Evolutionary conservation across 2,329 filamentous ascomycete genomes (phyloP).

Genomic region (Pseudogymnoascus verrucosus): DNA sequence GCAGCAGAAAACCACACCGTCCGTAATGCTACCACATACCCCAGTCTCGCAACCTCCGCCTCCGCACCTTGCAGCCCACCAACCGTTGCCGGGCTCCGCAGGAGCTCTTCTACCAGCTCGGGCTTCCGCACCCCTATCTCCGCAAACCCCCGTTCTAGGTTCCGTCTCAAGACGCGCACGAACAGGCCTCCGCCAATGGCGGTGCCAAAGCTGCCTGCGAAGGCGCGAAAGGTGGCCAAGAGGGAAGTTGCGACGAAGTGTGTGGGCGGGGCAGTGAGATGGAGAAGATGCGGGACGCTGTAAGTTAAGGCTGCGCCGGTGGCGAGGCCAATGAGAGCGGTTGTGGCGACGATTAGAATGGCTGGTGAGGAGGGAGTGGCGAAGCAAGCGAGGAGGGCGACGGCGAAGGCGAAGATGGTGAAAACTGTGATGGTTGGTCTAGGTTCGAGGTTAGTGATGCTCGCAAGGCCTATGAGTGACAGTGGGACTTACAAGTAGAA

Average conservation of each 20-base stretch:
- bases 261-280: slow-evolving; percentile 56
- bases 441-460: neutral
- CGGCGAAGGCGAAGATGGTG: slow-evolving; percentile 50
- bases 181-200: slow-evolving; percentile 63
- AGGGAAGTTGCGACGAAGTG: slow-evolving; percentile 72
- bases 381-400: slow-evolving; percentile 48
- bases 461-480: neutral
- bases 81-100: slow-evolving; percentile 52
- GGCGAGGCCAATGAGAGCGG: slow-evolving; percentile 64
- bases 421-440: slow-evolving; percentile 52
- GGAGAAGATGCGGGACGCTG: slow-evolving; percentile 69
- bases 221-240: slow-evolving; percentile 71
- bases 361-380: slow-evolving; percentile 45
- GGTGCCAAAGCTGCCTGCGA: slow-evolving; percentile 73
- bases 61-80: slow-evolving; percentile 40
- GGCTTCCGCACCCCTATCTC: slow-evolving; percentile 25
- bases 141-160: slow-evolving; percentile 30
- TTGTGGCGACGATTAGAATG: slow-evolving; percentile 46
- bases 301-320: slow-evolving; percentile 73
- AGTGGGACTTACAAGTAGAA: slow-evolving; percentile 53
- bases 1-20: slow-evolving; percentile 45
- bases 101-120: slow-evolving; percentile 43
- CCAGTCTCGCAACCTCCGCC: slow-evolving; percentile 40
- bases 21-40: slow-evolving; percentile 46
- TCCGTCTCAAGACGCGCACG: slow-evolving; percentile 19